phyloP scores from a whole-genome alignment of 2,329 filamentous ascomycete species.

The Aspergillus vadensis region DNA sequence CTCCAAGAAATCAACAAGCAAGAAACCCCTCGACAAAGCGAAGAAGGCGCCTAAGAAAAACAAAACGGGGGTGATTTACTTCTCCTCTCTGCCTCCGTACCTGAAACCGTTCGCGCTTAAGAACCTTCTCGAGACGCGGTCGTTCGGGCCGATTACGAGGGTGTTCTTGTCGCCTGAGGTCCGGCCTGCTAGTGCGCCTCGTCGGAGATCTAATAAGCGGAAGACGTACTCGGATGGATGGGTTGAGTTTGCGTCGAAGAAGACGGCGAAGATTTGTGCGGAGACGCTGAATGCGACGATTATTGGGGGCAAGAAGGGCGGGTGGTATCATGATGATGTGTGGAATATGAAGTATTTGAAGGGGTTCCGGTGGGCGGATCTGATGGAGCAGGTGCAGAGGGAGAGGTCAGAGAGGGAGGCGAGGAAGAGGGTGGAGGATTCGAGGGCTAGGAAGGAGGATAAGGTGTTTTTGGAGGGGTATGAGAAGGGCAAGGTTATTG shows the following conservation, averaged over 20 bases:
- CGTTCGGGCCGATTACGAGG: conserved; percentile 46
- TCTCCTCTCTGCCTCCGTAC: conserved; percentile 50
- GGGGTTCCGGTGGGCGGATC: conserved; percentile 47
- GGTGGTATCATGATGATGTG: conserved; percentile 50
- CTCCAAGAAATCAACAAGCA: conserved; percentile 13
- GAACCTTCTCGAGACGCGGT: conserved; percentile 42
- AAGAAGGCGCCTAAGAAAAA: conserved; percentile 34
- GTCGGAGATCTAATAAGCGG: conserved; percentile 41
- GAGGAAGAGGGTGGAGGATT: conserved; percentile 44
- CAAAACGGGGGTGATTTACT: conserved; percentile 48
- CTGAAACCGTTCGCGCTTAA: conserved; percentile 52
- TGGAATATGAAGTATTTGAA: conserved; percentile 51
- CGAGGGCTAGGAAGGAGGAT: conserved; percentile 46
- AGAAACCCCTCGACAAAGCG: conserved; percentile 21
- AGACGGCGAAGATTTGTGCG: conserved; percentile 47
- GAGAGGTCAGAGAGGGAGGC: conserved; percentile 48
- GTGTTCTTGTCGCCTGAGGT: conserved; percentile 47
- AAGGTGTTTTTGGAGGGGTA: conserved; percentile 48
- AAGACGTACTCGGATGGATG: conserved; percentile 50
- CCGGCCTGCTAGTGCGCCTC: conserved; percentile 23
- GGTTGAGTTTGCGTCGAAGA: conserved; percentile 51
- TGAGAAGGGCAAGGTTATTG: conserved; percentile 42
- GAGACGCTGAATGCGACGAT: conserved; percentile 49
- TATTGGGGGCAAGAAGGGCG: conserved; percentile 47
- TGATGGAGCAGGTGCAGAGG: conserved; percentile 48